Percentiles rank a stretch among this genome's conserved stretches.
Evolutionary conservation across 345 rosid genomes (phyloP).

Genomic region (Triadica sebifera): DNA sequence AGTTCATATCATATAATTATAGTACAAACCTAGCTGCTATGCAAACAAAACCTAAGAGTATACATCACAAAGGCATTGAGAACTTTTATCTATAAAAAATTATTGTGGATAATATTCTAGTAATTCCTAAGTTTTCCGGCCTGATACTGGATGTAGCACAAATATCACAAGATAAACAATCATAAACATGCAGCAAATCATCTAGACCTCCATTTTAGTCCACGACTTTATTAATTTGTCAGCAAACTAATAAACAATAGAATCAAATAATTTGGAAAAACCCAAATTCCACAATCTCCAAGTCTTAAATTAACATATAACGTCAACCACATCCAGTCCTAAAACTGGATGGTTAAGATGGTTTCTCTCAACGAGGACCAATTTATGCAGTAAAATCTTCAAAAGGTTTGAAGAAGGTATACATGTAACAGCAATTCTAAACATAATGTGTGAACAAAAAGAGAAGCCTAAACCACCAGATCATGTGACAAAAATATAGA

Average conservation of each 20-base stretch:
- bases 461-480: not conserved
- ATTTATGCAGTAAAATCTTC: conserved; percentile 18
- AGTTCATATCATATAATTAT: too few relatives aligned
- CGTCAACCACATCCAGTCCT: conserved; percentile 1
- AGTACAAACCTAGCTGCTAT: too few relatives aligned
- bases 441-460: not conserved
- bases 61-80: too few relatives aligned
- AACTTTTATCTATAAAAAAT: too few relatives aligned
- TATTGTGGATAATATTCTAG: too few relatives aligned
- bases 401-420: conserved; percentile 17
- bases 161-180: not conserved
- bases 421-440: conserved; percentile 15
- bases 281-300: conserved; percentile 12
- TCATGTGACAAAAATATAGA: conserved; percentile 8
- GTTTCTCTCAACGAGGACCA: conserved; percentile 10
- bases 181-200: not conserved
- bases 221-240: not conserved
- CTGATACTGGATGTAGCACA: too few relatives aligned
- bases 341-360: conserved; percentile 7
- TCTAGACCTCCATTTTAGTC: not conserved
- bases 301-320: conserved; percentile 15
- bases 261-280: not conserved
- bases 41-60: too few relatives aligned
- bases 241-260: not conserved
- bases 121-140: too few relatives aligned